Evolutionary conservation across 2,329 filamentous ascomycete species (phyloP), one percentile per base, ranked within the genome.

Genomic region (Xylaria polymorpha): DNA sequence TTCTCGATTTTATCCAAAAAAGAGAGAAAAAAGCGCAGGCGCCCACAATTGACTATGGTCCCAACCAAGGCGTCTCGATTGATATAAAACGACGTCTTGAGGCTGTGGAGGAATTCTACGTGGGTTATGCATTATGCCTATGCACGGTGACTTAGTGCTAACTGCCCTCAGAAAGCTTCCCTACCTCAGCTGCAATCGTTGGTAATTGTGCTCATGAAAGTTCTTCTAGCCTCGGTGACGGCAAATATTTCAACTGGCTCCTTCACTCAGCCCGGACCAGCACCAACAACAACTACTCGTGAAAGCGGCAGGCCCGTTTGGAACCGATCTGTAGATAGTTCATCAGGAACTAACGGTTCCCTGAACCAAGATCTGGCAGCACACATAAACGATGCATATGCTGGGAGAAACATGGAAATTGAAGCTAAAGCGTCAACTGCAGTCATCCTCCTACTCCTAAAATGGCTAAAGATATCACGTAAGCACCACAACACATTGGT

Each of bases 391-490:
- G 94, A 98, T 75, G 81, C 97, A 18, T 94, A 98, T 79, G 87
- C 92, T 64, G 56, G 59, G 8, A 88, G 97, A 59, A 90, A 89
- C 18, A 89, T 95, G 65, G 96, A 99, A 80, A 94, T 99, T 61
- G 92, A 92, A 14, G 90, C 91, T 32, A 98, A 98, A 80, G 95
- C 95, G 0, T 91, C 97, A 25, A 96, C 94, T n/a, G 94, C 92
- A 0, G 92, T 94, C 64, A 82, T 99, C 35, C 83, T 99, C 35
- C 84, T 97, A n/a, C 81, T 98, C 53, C 79, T 98, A 69, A 99
- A 98, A 81, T 99, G 96, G 96, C 91, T 98, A 75, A 97, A 97
- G 79, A 85, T 97, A 63, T 98, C 94, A 67, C 96, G 94, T 97
- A 84, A 84, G 93, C 84, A 41, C 35, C 18, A 57, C 78, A 61